A percentile compares a stretch with the other conserved stretches of the same genome.
Conservation (phyloP, 306 rosid species). For the Ormosia emarginata region DNA sequence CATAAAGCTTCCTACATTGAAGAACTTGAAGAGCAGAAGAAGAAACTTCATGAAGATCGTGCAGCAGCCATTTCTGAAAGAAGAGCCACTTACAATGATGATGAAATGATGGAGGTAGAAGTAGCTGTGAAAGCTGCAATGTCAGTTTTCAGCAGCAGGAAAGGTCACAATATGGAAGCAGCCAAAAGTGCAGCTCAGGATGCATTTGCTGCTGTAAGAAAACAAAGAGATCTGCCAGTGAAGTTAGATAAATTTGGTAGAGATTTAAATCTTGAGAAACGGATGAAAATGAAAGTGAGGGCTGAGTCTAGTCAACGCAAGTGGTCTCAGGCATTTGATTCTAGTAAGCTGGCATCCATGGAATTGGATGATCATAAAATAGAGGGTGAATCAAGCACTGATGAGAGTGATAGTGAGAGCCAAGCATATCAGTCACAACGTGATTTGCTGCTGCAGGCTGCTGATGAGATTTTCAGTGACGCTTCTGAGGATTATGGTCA, state of each 20-base stretch:
- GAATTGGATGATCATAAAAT: conserved; percentile 63
- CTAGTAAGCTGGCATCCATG: conserved; percentile 49
- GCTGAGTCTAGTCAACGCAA: conserved; percentile 58
- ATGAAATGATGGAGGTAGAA: conserved; percentile 82
- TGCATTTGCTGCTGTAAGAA: conserved; percentile 65
- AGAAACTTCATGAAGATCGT: conserved; percentile 73
- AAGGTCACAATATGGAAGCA: conserved; percentile 63
- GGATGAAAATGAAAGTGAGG: conserved; percentile 68
- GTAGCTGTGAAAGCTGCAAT: conserved; percentile 80
- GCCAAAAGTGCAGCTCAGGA: conserved; percentile 84
- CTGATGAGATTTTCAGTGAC: conserved; percentile 80
- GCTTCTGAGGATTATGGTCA: conserved; percentile 87
- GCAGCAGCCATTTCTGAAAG: conserved; percentile 71
- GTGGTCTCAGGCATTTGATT: conserved; percentile 42
- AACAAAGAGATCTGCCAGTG: conserved; percentile 69
- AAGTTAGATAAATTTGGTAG: conserved; percentile 90
- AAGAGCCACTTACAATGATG: conserved; percentile 65
- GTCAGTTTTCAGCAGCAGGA: conserved; percentile 61
- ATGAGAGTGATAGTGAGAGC: conserved; percentile 91
- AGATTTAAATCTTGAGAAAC: conserved; percentile 84
- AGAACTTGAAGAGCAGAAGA: conserved; percentile 93
- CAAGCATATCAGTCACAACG: conserved; percentile 61
- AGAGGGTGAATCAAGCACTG: conserved; percentile 97
- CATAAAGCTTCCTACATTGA: conserved; percentile 89
- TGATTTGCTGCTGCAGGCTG: conserved; percentile 71